These are phyloP conservation scores for Anastatica hierochuntica DNA, from an alignment of 345 rosid species.

Conservation along the genomic window DNA sequence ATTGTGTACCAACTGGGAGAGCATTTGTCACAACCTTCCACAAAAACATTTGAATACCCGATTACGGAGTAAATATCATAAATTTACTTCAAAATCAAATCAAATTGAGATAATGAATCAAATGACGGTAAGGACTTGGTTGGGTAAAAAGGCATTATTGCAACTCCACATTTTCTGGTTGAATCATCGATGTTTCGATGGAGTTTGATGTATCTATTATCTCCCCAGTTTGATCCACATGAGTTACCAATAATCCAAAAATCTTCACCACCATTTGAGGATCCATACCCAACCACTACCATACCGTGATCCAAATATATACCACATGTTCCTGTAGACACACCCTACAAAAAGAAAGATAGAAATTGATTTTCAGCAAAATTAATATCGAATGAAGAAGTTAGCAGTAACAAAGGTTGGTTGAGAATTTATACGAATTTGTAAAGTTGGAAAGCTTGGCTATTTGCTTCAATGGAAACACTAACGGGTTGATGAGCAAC, in stretches of 20 bases:
- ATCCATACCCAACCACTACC: slow-evolving; percentile 12
- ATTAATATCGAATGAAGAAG: too few species aligned
- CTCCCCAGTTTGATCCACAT: slow-evolving; percentile 16
- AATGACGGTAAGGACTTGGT: too few species aligned
- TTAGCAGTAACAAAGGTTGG: neutral
- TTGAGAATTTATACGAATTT: slow-evolving; percentile 40
- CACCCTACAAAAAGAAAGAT: slow-evolving; percentile 2
- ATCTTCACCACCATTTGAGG: neutral
- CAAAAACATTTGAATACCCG: too few species aligned
- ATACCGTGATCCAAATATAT: neutral
- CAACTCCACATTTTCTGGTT: neutral
- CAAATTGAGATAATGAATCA: too few species aligned
- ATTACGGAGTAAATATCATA: too few species aligned
- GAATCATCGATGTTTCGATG: slow-evolving; percentile 2
- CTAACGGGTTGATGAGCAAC: slow-evolving; percentile 59
- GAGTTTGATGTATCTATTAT: slow-evolving; percentile 5
- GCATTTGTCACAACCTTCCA: too few species aligned
- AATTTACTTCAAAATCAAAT: too few species aligned
- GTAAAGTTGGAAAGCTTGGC: slow-evolving; percentile 45
- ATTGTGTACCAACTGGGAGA: too few species aligned
- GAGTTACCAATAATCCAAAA: slow-evolving; percentile 15
- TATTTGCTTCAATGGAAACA: slow-evolving; percentile 60
- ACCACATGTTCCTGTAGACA: slow-evolving; percentile 14
- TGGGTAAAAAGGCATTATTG: slow-evolving; percentile 7
- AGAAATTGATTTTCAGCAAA: neutral